Conservation (phyloP, 257 asterid species). For the Dorcoceras hygrometricum region DNA sequence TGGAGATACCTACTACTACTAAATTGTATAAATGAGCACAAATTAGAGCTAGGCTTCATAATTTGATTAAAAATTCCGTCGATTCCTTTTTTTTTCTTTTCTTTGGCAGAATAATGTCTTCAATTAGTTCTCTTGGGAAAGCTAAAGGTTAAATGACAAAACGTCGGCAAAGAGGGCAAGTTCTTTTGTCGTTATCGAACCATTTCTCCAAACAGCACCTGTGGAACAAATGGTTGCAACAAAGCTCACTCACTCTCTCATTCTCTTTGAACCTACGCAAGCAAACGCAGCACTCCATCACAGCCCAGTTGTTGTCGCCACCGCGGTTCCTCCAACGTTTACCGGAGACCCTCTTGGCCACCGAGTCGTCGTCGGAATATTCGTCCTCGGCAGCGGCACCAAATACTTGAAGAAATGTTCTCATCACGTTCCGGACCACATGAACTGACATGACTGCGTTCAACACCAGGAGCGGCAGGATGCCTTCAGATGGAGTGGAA, state of each 20-base stretch:
- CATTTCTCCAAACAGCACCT: slow-evolving; percentile 36
- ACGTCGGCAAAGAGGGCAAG: slow-evolving; percentile 42
- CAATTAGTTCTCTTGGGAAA: neutral
- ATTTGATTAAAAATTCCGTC: no score
- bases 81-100: neutral
- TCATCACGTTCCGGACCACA: slow-evolving; percentile 34
- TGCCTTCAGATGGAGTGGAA: slow-evolving; percentile 46
- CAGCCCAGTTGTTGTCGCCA: slow-evolving; percentile 14
- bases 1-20: no score
- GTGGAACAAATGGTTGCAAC: slow-evolving; percentile 47
- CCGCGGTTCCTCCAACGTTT: slow-evolving; percentile 29
- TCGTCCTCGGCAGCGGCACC: slow-evolving; percentile 25
- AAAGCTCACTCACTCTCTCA: slow-evolving; percentile 37
- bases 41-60: no score
- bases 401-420: slow-evolving; percentile 34
- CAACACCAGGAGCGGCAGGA: slow-evolving; percentile 39
- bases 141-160: neutral
- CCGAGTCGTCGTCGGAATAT: slow-evolving; percentile 3
- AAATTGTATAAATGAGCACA: no score
- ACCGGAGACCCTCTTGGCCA: slow-evolving; percentile 36
- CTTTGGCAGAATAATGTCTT: neutral
- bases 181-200: slow-evolving; percentile 33
- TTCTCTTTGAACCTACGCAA: slow-evolving; percentile 28
- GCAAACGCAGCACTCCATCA: slow-evolving; percentile 43
- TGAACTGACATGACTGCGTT: slow-evolving; percentile 45